Conservation (phyloP, 768 basidiomycete species). For the Baorangia bicolor region DNA sequence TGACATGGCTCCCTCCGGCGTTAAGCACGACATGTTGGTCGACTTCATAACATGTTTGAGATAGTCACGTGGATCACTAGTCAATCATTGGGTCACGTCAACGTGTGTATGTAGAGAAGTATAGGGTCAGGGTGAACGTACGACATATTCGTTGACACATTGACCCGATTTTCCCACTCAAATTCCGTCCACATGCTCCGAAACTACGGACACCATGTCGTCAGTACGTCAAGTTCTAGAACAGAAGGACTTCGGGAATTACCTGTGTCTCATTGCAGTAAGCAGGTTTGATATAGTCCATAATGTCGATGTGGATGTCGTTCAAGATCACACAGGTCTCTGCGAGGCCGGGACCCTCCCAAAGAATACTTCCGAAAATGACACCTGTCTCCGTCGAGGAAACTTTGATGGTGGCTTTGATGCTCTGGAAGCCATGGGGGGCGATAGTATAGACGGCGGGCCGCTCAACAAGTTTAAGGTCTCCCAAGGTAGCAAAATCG, state of each 20-base stretch:
- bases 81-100: neutral
- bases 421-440: conserved; percentile 96
- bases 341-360: conserved; percentile 86
- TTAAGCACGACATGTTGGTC: conserved; percentile 97
- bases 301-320: conserved; percentile 98
- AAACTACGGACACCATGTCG: conserved; percentile 53
- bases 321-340: conserved; percentile 93
- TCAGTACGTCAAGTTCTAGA: neutral
- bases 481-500: conserved; percentile 96
- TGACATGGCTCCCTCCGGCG: conserved; percentile 81
- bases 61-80: conserved; percentile 82
- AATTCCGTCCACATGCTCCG: conserved; percentile 99
- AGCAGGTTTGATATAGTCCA: conserved; percentile 51
- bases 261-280: conserved; percentile 95
- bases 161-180: conserved; percentile 99
- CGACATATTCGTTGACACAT: conserved; percentile 82
- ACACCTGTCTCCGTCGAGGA: conserved; percentile 98
- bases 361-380: conserved; percentile 96
- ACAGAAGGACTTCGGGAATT: conserved; percentile 10
- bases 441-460: conserved; percentile 91
- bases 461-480: conserved; percentile 96
- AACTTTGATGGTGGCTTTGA: conserved; percentile 98
- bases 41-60: conserved; percentile 93
- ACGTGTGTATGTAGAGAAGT: neutral
- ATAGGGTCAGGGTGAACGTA: conserved; percentile 41